Evolutionary conservation across 2,329 filamentous ascomycete genomes (phyloP), one percentile per base, ranked within the genome.

Genomic region (Diplodia mutila): DNA sequence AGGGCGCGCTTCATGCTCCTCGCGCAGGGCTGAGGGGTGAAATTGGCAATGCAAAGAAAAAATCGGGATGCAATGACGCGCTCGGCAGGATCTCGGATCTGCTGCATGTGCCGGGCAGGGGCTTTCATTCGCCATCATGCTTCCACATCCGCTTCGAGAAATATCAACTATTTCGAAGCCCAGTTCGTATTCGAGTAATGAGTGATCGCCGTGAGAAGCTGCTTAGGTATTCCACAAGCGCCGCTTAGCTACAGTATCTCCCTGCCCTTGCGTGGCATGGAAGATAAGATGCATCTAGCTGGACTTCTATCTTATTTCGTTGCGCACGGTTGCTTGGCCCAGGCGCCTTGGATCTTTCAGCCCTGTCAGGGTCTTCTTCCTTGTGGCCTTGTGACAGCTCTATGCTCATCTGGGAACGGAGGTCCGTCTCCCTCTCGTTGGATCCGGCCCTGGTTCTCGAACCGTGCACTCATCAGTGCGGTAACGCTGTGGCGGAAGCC

Each of bases 1-100:
- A 66, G 42, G 37, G 42, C 64, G 64, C 64, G 64, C 39, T 51
- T 59, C 64, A 66, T 66, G 64, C 64, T 66, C 64, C 39, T 39
- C 37, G 52, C 57, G 27, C 59, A 51, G 46, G 46, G 42, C 59
- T 63, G 59, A 48, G 11, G 39, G 59, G 27, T 46, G 34, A 34
- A 51, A 51, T 37, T 63, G 59, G 27, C 27, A 7, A 25, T 18
- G 52, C 25, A 39, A 48, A 57, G 37, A 66, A 66, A 66, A 66
- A 66, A 34, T 57, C n/a, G 8, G 23, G 37, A 66, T 59, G 64
- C 64, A 21, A 59, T 66, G 64, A 66, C 64, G 52, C 64, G 55
- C 39, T 12, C 51, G 51, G 64, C 14, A 25, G 11, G 42, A 66
- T 53, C 12, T 66, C 64, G 64, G 25, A 48, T 42, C 63, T 42